Evolutionary conservation across 805 yeast species (phyloP).

Genomic region (Hanseniaspora clermontiae): DNA sequence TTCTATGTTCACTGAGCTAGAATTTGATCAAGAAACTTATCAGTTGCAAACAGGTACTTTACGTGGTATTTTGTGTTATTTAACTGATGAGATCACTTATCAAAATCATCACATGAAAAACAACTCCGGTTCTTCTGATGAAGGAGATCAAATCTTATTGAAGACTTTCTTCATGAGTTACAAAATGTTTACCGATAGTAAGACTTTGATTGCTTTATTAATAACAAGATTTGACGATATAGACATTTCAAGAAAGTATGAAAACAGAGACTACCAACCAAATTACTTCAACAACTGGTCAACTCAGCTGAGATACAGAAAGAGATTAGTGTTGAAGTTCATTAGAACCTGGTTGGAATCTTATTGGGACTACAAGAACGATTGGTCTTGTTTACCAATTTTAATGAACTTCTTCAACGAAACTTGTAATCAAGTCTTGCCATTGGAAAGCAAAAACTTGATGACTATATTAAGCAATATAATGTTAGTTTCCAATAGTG

Average conservation of each 20-base stretch:
- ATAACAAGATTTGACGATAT: conserved; percentile 50
- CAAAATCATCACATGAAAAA: conserved; percentile 41
- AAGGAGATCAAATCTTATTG: conserved; percentile 54
- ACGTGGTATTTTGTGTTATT: conserved; percentile 29
- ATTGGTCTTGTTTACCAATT: conserved; percentile 51
- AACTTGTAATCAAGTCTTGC: conserved; percentile 48
- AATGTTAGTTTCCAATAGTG: conserved; percentile 29
- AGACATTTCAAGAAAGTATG: conserved; percentile 29
- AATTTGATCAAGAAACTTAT: conserved; percentile 32
- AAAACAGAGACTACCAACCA: conserved; percentile 23
- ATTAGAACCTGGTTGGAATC: conserved; percentile 81
- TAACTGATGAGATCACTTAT: conserved; percentile 40
- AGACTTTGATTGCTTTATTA: conserved; percentile 55
- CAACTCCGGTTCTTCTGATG: conserved; percentile 31
- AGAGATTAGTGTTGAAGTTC: conserved; percentile 54
- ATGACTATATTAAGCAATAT: conserved; percentile 52
- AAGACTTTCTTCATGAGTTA: conserved; percentile 70
- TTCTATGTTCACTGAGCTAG: conserved; percentile 20
- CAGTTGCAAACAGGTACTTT: conserved; percentile 14
- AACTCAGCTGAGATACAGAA: conserved; percentile 42
- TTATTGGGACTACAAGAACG: conserved; percentile 62
- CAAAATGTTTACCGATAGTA: conserved; percentile 54
- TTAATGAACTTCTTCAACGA: conserved; percentile 70
- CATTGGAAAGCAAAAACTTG: conserved; percentile 50
- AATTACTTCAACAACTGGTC: conserved; percentile 18